Conservation (phyloP, 257 asterid species). For the Galeopsis tetrahit region DNA sequence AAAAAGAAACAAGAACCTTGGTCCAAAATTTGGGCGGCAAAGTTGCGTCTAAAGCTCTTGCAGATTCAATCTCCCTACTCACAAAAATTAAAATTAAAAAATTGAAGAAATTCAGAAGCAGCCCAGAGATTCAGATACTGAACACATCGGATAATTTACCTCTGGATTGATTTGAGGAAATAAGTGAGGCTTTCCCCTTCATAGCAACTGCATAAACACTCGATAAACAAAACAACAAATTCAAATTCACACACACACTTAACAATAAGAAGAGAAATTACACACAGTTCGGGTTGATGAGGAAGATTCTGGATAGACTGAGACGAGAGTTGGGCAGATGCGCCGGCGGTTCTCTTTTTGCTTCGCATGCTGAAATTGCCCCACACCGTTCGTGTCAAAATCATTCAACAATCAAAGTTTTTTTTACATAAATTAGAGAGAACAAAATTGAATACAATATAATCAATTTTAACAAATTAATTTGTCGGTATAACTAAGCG, state of each 20-base stretch:
- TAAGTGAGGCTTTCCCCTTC: constrained; percentile 69
- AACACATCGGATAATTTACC: constrained; percentile 38
- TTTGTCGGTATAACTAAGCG: too few relatives aligned
- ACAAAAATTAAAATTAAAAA: neutral
- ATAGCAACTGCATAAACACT: constrained; percentile 49
- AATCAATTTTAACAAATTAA: too few relatives aligned
- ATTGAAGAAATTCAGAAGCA: constrained; percentile 1
- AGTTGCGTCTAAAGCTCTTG: constrained; percentile 42
- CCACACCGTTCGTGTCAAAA: too few relatives aligned
- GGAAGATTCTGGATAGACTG: constrained; percentile 28
- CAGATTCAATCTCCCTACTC: constrained; percentile 67
- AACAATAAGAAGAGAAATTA: neutral
- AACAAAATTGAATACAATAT: too few relatives aligned
- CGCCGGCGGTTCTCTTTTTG: constrained; percentile 30
- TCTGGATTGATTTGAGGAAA: constrained; percentile 54
- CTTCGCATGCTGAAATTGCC: constrained; percentile 24
- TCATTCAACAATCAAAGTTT: too few relatives aligned
- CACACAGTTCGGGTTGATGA: constrained; percentile 37
- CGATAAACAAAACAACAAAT: constrained; percentile 22
- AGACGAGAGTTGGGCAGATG: constrained; percentile 30
- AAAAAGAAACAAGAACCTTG: constrained; percentile 51
- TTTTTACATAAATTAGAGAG: too few relatives aligned
- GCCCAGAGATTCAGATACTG: neutral
- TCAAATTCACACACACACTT: neutral
- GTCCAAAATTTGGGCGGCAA: constrained; percentile 77